These are phyloP conservation scores for Tricholoma saponaceum DNA, from an alignment of 768 basidiomycete genomes.

Conservation along the genomic window DNA sequence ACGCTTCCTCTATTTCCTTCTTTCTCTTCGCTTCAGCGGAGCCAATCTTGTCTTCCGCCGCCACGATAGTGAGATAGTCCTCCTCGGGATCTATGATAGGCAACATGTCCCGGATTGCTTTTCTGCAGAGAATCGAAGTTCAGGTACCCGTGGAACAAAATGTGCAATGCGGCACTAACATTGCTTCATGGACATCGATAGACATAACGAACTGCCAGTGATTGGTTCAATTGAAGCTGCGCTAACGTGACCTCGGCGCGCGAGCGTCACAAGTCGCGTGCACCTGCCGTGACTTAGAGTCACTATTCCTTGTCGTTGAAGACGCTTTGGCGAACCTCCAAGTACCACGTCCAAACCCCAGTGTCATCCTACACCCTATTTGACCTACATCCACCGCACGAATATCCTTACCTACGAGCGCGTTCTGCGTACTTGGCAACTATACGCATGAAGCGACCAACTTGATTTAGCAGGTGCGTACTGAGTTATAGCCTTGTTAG, in stretches of 20 bases:
- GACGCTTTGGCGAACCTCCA: no score
- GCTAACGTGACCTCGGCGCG: constrained; percentile 1
- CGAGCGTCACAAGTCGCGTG: constrained; percentile 5
- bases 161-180: constrained; percentile 26
- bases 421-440: no score
- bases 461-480: no score
- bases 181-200: constrained; percentile 45
- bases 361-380: no score
- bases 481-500: no score
- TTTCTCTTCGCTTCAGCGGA: constrained; percentile 51
- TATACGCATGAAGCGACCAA: no score
- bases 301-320: no score
- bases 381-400: no score
- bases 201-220: constrained; percentile 19
- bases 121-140: constrained; percentile 32
- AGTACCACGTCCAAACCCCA: no score
- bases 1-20: constrained; percentile 66
- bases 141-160: background rate
- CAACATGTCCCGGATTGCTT: constrained; percentile 65
- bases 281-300: background rate
- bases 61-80: constrained; percentile 72
- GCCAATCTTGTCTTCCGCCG: constrained; percentile 67
- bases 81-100: constrained; percentile 76
- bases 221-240: background rate
- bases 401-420: no score